These are phyloP conservation scores for Saksenaea oblongispora DNA, from an alignment of 371 early-diverging fungal genomes.

Conservation along the genomic window DNA sequence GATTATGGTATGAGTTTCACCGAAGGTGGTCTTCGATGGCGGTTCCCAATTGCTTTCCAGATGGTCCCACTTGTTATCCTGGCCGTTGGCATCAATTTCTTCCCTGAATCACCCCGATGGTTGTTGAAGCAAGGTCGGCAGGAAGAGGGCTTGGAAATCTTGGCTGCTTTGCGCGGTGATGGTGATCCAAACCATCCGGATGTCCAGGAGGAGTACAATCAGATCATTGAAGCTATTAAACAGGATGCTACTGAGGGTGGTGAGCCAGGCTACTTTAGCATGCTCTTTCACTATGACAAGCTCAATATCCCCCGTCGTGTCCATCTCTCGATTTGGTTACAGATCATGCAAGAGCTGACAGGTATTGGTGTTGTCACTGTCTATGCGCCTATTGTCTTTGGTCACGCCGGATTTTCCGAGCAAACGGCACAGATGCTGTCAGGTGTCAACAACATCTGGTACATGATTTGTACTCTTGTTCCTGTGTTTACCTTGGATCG, in stretches of 20 bases:
- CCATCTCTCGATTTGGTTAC: slow-evolving; percentile 43
- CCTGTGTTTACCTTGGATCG: slow-evolving; percentile 41
- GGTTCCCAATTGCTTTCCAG: slow-evolving; percentile 47
- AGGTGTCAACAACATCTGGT: slow-evolving; percentile 37
- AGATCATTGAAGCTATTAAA: slow-evolving; percentile 26
- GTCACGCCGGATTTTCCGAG: slow-evolving; percentile 31
- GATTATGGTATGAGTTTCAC: slow-evolving; percentile 38
- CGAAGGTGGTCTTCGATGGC: slow-evolving; percentile 42
- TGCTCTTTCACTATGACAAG: slow-evolving; percentile 35
- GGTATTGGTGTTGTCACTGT: slow-evolving; percentile 45
- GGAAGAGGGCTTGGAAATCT: slow-evolving; percentile 38
- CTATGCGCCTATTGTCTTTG: slow-evolving; percentile 40
- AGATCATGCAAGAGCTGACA: slow-evolving; percentile 44
- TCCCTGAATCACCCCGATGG: slow-evolving; percentile 44
- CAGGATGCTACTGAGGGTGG: slow-evolving; percentile 31
- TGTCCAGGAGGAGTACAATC: slow-evolving; percentile 33
- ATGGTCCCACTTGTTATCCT: slow-evolving; percentile 36
- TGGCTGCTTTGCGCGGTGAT: slow-evolving; percentile 41
- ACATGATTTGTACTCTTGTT: slow-evolving; percentile 39
- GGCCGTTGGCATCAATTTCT: slow-evolving; percentile 36
- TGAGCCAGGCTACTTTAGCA: slow-evolving; percentile 37
- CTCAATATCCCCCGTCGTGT: slow-evolving; percentile 46
- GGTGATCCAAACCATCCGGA: slow-evolving; percentile 37
- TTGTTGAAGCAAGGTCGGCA: slow-evolving; percentile 34
- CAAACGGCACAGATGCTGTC: slow-evolving; percentile 37